These are phyloP conservation scores for Paecilomyces niveus DNA, from an alignment of 2,329 filamentous ascomycete species.

Conservation along the genomic window DNA sequence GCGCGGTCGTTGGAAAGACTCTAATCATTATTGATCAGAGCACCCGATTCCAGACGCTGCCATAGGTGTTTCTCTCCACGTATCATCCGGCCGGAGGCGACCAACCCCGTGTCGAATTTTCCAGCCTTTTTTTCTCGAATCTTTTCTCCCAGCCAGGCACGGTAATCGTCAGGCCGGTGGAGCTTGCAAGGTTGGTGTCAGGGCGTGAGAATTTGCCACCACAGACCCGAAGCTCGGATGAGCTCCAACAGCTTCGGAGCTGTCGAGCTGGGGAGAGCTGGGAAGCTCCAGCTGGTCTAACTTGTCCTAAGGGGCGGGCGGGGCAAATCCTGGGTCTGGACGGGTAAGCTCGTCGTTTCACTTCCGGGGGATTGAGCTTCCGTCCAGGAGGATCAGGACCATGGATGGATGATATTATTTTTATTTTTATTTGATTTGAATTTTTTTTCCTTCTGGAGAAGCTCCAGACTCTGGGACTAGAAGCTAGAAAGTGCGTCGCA, in stretches of 20 bases:
- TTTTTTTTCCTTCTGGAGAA: not conserved
- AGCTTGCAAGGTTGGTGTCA: not conserved
- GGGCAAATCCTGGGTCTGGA: not conserved
- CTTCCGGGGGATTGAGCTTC: not conserved
- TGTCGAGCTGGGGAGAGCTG: not conserved
- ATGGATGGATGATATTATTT: no score
- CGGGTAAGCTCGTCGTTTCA: not conserved
- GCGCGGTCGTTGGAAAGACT: not conserved
- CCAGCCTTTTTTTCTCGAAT: not conserved
- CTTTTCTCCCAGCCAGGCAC: not conserved
- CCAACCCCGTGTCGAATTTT: not conserved
- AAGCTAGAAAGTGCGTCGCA: no score
- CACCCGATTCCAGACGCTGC: not conserved
- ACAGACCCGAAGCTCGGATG: not conserved
- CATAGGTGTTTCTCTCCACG: not conserved
- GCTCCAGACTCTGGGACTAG: not conserved
- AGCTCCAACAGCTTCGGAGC: not conserved
- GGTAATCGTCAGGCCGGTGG: not conserved
- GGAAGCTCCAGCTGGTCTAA: not conserved
- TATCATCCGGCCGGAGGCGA: not conserved
- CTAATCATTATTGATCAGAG: not conserved
- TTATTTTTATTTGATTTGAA: not conserved
- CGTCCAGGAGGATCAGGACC: not conserved
- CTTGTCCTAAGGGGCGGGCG: not conserved
- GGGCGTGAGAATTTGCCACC: not conserved